Evolutionary conservation across 2,329 filamentous ascomycete species (phyloP), one percentile per base, ranked within the genome.

Genomic region (Verticillium alfalfae): DNA sequence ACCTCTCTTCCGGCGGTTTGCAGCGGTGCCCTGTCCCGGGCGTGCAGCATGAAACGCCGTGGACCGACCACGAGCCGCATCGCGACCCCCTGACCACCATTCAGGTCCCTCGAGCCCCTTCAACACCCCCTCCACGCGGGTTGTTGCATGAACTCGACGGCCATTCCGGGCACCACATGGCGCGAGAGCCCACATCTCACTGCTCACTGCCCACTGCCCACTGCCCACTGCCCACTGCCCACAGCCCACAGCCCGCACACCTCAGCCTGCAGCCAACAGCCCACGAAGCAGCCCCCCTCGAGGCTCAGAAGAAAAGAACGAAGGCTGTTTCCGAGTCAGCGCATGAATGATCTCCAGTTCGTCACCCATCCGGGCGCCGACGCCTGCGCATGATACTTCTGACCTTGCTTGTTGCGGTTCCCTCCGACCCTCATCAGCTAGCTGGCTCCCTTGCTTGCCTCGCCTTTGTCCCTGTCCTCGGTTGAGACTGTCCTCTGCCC

Each of bases 271-370:
- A 7, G 36, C 36, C 5, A 37, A 13, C 36, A 22, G 16, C 39
- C 39, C 16, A 31, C 26, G 26, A 31, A 31, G 26, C 26, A 31
- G 39, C 39, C 39, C 6, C 39, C 39, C 39, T 41, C 12, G 39
- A n/a, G 39, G 16, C 39, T 41, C 36, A 37, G 36, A 37, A 37
- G 39, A 22, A 31, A 26, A 26, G 12, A 52, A 31, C 22, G 18
- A 52, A 18, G 22, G 45, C 9, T 22, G 18, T 22, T 13, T 52
- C 18, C 45, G 45, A 52, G 45, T 52, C 45, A 52, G 45, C 55
- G 55, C 55, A 57, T 57, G 55, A 57, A 57, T 57, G 55, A 57
- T 57, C 55, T 31, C 55, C 55, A n/a, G 5, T 57, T 57, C 36
- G 34, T 12, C 10, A 52, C 45, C 45, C 45, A 49, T 52, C 18